Conservation (phyloP, 169 alveolate species). For the Babesia sp. region DNA sequence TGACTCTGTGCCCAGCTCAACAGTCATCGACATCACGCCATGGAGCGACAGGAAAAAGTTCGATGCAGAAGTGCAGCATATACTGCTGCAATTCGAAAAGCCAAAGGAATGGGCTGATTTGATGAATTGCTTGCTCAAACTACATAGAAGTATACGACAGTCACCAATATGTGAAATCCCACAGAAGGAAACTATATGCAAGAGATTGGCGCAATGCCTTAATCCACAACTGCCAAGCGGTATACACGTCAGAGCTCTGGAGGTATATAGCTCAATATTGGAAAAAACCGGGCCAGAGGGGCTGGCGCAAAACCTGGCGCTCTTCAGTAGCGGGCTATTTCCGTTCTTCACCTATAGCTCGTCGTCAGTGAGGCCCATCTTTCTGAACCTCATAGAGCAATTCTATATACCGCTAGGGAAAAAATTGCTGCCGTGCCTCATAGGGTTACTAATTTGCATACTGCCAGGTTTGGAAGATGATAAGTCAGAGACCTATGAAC, state of each 20-base stretch:
- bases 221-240: conserved; percentile 91
- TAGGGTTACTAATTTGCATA: conserved; percentile 79
- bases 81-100: conserved; percentile 77
- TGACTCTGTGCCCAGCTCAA: background rate
- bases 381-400: conserved; percentile 80
- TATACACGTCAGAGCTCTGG: conserved; percentile 89
- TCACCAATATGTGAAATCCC: conserved; percentile 77
- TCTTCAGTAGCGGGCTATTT: conserved; percentile 88
- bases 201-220: conserved; percentile 90
- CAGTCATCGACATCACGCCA: conserved; percentile 11
- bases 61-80: conserved; percentile 54
- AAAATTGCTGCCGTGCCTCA: conserved; percentile 77
- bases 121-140: conserved; percentile 84
- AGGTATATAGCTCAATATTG: conserved; percentile 84
- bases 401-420: conserved; percentile 85
- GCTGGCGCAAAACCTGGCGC: conserved; percentile 84
- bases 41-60: conserved; percentile 57
- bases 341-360: conserved; percentile 89
- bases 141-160: conserved; percentile 78
- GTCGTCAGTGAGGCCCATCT: conserved; percentile 84
- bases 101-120: conserved; percentile 93
- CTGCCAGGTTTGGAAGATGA: conserved; percentile 85
- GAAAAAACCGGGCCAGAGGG: conserved; percentile 82
- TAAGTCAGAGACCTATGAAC: conserved; percentile 72
- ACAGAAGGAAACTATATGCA: conserved; percentile 83